phyloP scores from a whole-genome alignment of 2,329 filamentous ascomycete genomes.

The Aspergillus viridinutans region DNA sequence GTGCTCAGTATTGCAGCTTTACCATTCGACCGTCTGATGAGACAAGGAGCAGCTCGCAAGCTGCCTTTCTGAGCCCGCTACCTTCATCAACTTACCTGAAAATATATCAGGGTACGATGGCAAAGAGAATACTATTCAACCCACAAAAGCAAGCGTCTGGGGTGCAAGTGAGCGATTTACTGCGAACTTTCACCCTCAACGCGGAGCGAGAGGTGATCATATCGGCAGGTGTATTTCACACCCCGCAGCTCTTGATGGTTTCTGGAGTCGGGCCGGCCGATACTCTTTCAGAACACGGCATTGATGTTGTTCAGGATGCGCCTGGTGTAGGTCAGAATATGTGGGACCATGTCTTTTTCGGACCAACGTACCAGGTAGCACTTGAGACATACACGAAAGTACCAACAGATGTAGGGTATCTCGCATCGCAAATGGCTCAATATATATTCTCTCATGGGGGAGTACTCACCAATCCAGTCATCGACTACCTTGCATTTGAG shows the following conservation, averaged over 20 bases:
- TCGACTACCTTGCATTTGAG: conserved; percentile 31
- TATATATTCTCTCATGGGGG: conserved; percentile 20
- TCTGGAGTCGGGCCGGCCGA: conserved; percentile 45
- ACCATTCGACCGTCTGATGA: conserved; percentile 47
- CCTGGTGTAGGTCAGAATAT: conserved; percentile 38
- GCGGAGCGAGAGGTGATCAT: conserved; percentile 50
- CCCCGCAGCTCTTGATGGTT: conserved; percentile 52
- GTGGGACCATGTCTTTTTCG: conserved; percentile 32
- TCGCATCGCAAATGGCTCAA: conserved; percentile 11
- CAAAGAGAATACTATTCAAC: conserved; percentile 49
- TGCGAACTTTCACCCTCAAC: conserved; percentile 43
- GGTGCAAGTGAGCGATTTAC: conserved; percentile 40
- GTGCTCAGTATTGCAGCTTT: conserved; percentile 40
- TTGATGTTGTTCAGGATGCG: conserved; percentile 24
- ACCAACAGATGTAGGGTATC: conserved; percentile 10
- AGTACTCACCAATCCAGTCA: conserved; percentile 24
- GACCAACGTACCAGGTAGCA: conserved; percentile 25
- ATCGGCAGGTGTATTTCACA: conserved; percentile 51
- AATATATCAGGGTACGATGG: conserved; percentile 44
- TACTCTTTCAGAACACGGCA: conserved; percentile 20
- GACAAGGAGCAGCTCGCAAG: conserved; percentile 47
- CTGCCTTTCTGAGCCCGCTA: conserved; percentile 30
- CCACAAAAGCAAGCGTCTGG: conserved; percentile 42
- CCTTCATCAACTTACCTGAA: conserved; percentile 31
- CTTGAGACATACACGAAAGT: conserved; percentile 21